Base-by-base conservation (phyloP, 2,329 filamentous ascomycete genomes). In the Ophiocordyceps robertsii region DNA sequence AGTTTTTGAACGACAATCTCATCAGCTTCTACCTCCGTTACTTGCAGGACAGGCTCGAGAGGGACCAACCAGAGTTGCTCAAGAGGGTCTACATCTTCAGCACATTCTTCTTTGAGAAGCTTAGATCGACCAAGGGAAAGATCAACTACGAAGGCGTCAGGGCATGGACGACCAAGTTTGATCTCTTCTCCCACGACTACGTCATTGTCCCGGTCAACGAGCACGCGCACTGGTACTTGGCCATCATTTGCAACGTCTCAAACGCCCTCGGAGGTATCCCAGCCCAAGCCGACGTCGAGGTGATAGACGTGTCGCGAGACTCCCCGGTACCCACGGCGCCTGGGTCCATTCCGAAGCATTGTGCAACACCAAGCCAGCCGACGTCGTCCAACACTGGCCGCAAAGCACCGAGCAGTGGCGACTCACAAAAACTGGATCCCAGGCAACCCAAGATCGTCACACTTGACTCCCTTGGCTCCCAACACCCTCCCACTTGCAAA, bases 201-300 rank as follows among this genome's bases (percentile, higher is more conserved):
- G 80, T 96, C 45, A 72, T 96, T 11, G 83, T 98, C 7, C 92
- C 92, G 0, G 86, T 98, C 58, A 93, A 95, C 53, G 84, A 95
- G 56, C 69, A 77, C 50, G 65, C 70, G 1, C 92, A 98, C 60
- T 98, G 93, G 92, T 96, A 92, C 61, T 68, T 96, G 49, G 88
- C 87, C 13, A 90, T 98, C 43, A 90, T 98, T 41, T 95, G 87
- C 72, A 95, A 98, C 54, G 72, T 90, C 3, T 74, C 77, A 4
- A 79, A 72, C 41, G 68, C 92, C 19, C 55, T 77, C 39, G 38
- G 31, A 2, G 47, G 40, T 19, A 36, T 48, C 3, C 42, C 50
- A 17, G 37, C 49, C 6, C 43, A 49, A n/a, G 43, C 43, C n/a
- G 43, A 44, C 29, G 40, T 46, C 11, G 43, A 46, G 27, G 36